Evolutionary conservation across 768 basidiomycete species (phyloP), one percentile per base, ranked within the genome.

Genomic region (Kwoniella heveanensis): DNA sequence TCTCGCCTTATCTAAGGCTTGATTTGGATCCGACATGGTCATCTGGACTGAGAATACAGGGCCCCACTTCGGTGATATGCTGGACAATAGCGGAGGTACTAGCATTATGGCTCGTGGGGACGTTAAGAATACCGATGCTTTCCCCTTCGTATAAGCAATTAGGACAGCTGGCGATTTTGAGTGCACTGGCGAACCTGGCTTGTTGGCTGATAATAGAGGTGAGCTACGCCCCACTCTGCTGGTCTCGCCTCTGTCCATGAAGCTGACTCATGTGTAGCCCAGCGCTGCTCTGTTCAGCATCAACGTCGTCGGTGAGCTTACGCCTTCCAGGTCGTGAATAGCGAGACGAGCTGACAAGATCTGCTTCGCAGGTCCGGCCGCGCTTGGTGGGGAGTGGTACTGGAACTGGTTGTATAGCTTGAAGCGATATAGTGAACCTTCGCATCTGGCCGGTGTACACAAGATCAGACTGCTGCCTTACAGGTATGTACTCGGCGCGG

Each of bases 381-480:
- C 69, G 8, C 54, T 76, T n/a, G 72, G 72, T 2, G 59, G 56
- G 13, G 54, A 66, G 47, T 67, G 70, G 64, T 71, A 72, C 29
- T 63, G 55, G 50, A 62, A 52, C 51, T 50, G 55, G 50, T 48
- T 59, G 30, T 55, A 60, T 19, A 50, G 56, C 12, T 9, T 68
- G 26, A 64, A 62, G 21, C 69, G 73, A 53, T 70, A 70, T 10
- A 73, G 73, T 24, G 73, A 81, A 30, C 74, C 76, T 17, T 58
- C 76, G 1, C 70, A 80, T 71, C 71, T 84, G 12, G 71, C 77
- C 5, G 94, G 94, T 32, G 88, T 92, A 78, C 91, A 94, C 74
- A 93, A 91, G 0, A 89, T 98, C 55, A 87, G 89, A 67, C 88
- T 94, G 85, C 91, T 92, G 0, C 93, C 93, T 10, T 92, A 91